Evolutionary conservation across 2,329 filamentous ascomycete species (phyloP), one percentile per base, ranked within the genome.

Genomic region (Dactylellina haptotyla): DNA sequence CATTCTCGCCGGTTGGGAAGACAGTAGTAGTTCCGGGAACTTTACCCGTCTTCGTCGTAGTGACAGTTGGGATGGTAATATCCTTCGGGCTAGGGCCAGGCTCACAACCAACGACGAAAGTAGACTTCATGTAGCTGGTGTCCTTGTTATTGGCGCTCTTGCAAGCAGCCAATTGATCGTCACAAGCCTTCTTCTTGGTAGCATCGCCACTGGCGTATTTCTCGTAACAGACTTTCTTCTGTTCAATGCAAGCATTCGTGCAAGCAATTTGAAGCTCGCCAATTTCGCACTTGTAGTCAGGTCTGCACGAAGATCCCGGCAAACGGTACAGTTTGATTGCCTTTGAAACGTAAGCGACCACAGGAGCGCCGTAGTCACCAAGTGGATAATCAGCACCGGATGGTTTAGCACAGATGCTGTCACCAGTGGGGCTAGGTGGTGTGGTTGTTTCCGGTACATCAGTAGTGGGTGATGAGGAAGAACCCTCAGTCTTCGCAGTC

Each of bases 181-280:
- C 30, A 32, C 63, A 67, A 1, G 5, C 43, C n/a, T 34, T 37
- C 53, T 59, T 45, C 39, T 67, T 67, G n/a, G 20, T 14, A 12
- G n/a, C 37, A 16, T 51, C 53, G 23, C n/a, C 25, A 18, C 43
- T 32, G 6, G 57, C 57, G 30, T 23, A 37, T 37, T 48, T 37
- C 8, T 41, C n/a, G 12, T 32, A 25, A 16, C 63, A 67, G 3
- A 28, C 10, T 20, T 43, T 67, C 4, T 23, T 12, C 26, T 67
- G 63, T 10, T 67, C 63, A 30, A 20, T 20, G 43, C 63, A 67
- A 51, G 53, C 63, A 43, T 57, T 58, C 3, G 16, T 26, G 32
- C 63, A 67, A 25, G 63, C 63, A 18, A 10, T 6, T 25, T 43
- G 2, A n/a, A 67, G 20, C 20, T 67, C 37, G 6, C 0, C 6